Evolutionary conservation across 306 rosid species (phyloP).

Genomic region (Cucurbita pepo): DNA sequence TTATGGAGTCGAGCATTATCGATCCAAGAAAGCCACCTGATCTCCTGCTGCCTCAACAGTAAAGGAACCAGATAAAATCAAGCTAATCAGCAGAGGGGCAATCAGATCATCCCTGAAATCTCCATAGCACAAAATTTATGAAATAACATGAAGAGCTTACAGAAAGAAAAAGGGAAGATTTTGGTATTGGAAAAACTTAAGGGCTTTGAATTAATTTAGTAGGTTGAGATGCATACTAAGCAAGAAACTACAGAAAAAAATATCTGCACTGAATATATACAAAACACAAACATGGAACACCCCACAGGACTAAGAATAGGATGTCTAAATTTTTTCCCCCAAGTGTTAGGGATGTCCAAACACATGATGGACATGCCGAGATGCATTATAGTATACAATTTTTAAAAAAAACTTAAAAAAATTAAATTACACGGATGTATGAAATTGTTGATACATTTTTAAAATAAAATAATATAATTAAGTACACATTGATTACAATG

Average conservation of each 20-base stretch:
- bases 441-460: not conserved
- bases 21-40: slow-evolving; percentile 72
- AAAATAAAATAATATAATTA: not conserved
- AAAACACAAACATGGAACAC: not conserved
- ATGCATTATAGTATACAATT: not conserved
- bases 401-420: not conserved
- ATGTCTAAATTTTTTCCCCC: not conserved
- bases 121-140: not conserved
- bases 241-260: not conserved
- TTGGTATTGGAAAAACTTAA: not conserved
- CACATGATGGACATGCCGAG: not conserved
- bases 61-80: not conserved
- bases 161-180: not conserved
- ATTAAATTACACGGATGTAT: not conserved
- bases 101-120: not conserved
- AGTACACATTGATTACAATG: not conserved
- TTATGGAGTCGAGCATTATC: slow-evolving; percentile 55
- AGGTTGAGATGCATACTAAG: not conserved
- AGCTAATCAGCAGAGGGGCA: not conserved
- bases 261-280: not conserved
- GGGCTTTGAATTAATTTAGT: not conserved
- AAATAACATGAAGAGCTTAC: not conserved
- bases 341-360: not conserved
- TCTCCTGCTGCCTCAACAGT: slow-evolving; percentile 41
- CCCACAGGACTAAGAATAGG: too few relatives aligned